phyloP scores from a whole-genome alignment of 805 yeast genomes.

The Myxozyma kluyveri region DNA sequence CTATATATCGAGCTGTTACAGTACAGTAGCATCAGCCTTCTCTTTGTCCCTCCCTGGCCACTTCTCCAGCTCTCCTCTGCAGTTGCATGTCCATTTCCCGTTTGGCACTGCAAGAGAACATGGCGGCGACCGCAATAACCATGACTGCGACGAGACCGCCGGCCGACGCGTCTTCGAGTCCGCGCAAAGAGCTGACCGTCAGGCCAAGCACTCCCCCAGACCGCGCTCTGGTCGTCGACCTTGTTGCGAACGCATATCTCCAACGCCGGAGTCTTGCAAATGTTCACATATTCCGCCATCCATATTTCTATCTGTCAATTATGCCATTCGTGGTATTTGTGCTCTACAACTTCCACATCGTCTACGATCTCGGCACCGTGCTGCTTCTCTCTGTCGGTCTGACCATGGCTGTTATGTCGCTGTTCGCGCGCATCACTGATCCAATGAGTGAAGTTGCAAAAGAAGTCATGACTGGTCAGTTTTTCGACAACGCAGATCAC shows the following conservation, averaged over 20 bases:
- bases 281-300: slow-evolving; percentile 17
- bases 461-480: slow-evolving; percentile 12
- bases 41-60: background rate
- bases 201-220: slow-evolving; percentile 15
- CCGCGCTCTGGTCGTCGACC: slow-evolving; percentile 7
- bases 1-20: too few relatives aligned
- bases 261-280: slow-evolving; percentile 26
- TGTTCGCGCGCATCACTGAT: slow-evolving; percentile 26
- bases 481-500: slow-evolving; percentile 19
- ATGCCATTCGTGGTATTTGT: slow-evolving; percentile 20
- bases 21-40: too few relatives aligned
- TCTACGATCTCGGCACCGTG: slow-evolving; percentile 19
- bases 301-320: slow-evolving; percentile 14
- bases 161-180: background rate
- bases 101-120: too few relatives aligned
- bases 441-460: slow-evolving; percentile 16
- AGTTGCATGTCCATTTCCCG: too few relatives aligned
- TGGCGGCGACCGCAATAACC: background rate
- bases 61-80: background rate
- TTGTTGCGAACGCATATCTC: slow-evolving; percentile 19
- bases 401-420: slow-evolving; percentile 26
- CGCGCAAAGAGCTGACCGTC: slow-evolving; percentile 11
- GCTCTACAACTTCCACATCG: slow-evolving; percentile 8
- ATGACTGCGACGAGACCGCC: background rate
- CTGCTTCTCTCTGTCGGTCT: slow-evolving; percentile 19